phyloP scores from a whole-genome alignment of 2,329 filamentous ascomycete species.

The Fusarium sp. region DNA sequence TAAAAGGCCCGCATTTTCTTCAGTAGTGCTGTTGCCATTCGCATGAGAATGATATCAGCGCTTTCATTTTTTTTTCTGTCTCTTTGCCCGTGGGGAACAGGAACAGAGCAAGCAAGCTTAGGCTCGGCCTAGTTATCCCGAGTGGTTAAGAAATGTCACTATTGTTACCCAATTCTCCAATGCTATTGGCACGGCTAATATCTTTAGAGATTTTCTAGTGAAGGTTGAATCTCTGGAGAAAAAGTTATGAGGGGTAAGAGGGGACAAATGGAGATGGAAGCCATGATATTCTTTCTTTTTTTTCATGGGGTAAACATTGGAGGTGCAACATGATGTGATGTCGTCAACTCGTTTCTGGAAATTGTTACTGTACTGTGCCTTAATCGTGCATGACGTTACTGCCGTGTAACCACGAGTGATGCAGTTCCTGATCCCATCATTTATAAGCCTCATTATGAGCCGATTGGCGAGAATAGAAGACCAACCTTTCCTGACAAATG shows the following conservation, averaged over 20 bases:
- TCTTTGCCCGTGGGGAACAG: constrained; percentile 6
- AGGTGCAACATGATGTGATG: background rate
- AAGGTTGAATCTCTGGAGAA: constrained; percentile 1
- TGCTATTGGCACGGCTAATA: constrained; percentile 29
- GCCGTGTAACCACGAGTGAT: background rate
- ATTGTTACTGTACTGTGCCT: background rate
- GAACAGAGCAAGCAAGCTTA: background rate
- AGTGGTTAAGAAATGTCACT: background rate
- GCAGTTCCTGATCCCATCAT: background rate
- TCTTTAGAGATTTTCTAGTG: background rate
- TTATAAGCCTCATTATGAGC: background rate
- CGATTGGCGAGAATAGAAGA: background rate
- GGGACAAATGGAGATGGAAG: background rate
- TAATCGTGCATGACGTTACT: background rate
- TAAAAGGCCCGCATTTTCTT: constrained; percentile 26
- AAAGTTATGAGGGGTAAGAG: background rate
- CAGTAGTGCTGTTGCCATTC: constrained; percentile 2
- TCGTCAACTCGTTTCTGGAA: background rate
- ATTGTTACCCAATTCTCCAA: background rate
- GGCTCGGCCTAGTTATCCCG: background rate
- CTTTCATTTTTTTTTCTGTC: background rate
- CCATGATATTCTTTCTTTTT: background rate
- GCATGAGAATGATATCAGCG: constrained; percentile 35
- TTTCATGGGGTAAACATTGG: background rate
- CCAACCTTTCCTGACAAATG: background rate